Conservation (phyloP, 2,329 filamentous ascomycete species). For the Fusarium napiforme region DNA sequence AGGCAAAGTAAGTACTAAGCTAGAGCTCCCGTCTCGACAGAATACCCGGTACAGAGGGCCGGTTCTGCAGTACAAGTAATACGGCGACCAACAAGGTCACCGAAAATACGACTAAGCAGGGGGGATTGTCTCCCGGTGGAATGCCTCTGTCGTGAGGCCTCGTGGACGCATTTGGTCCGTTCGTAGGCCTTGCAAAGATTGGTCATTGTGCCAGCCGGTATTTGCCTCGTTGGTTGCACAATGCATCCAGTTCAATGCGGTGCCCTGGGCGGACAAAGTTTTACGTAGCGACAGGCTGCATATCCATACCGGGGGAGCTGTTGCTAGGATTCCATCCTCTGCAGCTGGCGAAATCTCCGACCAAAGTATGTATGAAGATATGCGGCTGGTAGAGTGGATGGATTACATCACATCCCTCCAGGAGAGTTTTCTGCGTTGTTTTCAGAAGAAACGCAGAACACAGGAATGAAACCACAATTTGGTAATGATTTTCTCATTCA, state of each 20-base stretch:
- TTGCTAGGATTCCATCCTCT: background rate
- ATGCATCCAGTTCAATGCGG: background rate
- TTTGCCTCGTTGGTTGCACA: slow-evolving; percentile 2
- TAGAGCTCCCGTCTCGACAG: background rate
- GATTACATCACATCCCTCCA: slow-evolving; percentile 10
- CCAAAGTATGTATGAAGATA: background rate
- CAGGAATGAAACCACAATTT: slow-evolving; percentile 4
- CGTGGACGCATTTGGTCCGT: background rate
- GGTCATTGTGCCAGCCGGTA: slow-evolving; percentile 7
- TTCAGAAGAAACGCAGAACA: background rate
- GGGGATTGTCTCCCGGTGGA: background rate
- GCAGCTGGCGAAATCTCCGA: background rate
- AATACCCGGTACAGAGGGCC: slow-evolving; percentile 8
- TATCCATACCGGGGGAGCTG: background rate
- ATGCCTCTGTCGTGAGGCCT: background rate
- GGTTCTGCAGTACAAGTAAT: background rate
- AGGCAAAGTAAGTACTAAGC: background rate
- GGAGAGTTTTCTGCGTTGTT: slow-evolving; percentile 8
- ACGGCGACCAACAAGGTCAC: background rate
- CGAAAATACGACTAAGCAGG: background rate
- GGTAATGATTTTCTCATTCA: background rate
- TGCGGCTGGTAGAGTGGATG: background rate
- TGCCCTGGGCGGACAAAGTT: slow-evolving; percentile 5
- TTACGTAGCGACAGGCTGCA: slow-evolving; percentile 1
- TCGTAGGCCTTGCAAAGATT: slow-evolving; percentile 4